These are phyloP conservation scores for Thinopyrum elongatum DNA, from an alignment of 176 grass and related monocot genomes.

Conservation along the genomic window DNA sequence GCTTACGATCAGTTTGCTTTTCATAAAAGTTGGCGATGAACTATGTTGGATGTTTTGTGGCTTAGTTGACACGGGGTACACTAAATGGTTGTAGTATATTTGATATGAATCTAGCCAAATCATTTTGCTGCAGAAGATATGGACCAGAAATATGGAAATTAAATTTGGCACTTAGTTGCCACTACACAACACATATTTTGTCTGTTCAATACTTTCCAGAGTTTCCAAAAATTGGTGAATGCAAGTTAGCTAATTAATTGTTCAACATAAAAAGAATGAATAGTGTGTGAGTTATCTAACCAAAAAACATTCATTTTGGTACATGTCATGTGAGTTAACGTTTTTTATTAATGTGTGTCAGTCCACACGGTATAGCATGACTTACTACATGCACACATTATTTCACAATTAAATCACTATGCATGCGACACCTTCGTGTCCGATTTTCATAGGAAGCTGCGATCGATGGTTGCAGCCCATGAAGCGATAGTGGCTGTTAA, in stretches of 20 bases:
- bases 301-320: neutral
- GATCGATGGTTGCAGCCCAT: neutral
- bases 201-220: neutral
- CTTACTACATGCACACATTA: neutral
- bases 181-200: neutral
- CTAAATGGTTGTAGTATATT: neutral
- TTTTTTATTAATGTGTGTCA: neutral
- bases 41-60: neutral
- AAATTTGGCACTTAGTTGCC: neutral
- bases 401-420: neutral
- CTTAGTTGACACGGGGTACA: neutral
- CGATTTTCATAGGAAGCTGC: neutral
- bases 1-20: neutral
- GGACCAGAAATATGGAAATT: neutral
- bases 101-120: neutral
- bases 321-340: neutral
- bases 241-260: too few relatives aligned
- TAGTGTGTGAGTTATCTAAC: neutral
- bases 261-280: neutral
- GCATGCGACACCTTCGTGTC: neutral
- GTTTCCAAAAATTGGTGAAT: neutral
- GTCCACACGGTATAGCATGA: neutral
- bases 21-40: neutral
- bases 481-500: neutral
- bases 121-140: neutral